A percentile compares a stretch with the other conserved stretches of the same genome.
These are phyloP conservation scores for Aspergillus neotritici DNA, from an alignment of 2,329 filamentous ascomycete genomes.

Conservation along the genomic window DNA sequence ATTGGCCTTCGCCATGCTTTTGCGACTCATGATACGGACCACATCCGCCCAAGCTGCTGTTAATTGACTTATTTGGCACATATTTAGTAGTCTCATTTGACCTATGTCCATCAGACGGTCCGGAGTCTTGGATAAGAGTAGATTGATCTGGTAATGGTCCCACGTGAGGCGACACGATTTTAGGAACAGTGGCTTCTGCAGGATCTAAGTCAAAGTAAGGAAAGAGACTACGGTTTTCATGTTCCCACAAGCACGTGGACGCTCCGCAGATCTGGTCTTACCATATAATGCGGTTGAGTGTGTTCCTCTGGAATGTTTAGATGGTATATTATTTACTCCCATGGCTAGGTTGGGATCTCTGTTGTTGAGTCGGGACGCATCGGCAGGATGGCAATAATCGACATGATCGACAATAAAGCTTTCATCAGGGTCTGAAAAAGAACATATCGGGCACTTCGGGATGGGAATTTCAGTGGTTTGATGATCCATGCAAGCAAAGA, in stretches of 20 bases:
- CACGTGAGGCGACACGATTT: slow-evolving; percentile 26
- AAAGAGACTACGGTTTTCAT: slow-evolving; percentile 48
- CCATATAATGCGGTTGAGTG: slow-evolving; percentile 1
- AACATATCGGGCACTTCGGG: slow-evolving; percentile 40
- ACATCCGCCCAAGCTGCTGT: not conserved
- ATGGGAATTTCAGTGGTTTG: slow-evolving; percentile 13
- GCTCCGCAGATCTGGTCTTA: slow-evolving; percentile 44
- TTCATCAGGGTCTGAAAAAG: slow-evolving; percentile 36
- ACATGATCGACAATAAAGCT: slow-evolving; percentile 42
- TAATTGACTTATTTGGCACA: not conserved
- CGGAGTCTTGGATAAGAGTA: too few species aligned
- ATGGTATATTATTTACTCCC: too few species aligned
- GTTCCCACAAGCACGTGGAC: slow-evolving; percentile 58
- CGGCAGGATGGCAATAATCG: slow-evolving; percentile 41
- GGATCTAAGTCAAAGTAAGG: slow-evolving; percentile 57
- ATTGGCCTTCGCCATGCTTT: slow-evolving; percentile 4
- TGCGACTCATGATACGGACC: not conserved
- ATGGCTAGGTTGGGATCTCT: too few species aligned
- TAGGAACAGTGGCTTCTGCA: slow-evolving; percentile 44
- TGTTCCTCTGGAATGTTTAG: too few species aligned
- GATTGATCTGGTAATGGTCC: too few species aligned
- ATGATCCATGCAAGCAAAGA: slow-evolving; percentile 15
- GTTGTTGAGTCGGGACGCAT: slow-evolving; percentile 23
- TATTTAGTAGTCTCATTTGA: not conserved
- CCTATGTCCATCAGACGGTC: too few species aligned